A percentile compares a stretch with the other conserved stretches of the same genome.
phyloP scores from a whole-genome alignment of 2,329 filamentous ascomycete species.

The Aspergillus tubingensis region DNA sequence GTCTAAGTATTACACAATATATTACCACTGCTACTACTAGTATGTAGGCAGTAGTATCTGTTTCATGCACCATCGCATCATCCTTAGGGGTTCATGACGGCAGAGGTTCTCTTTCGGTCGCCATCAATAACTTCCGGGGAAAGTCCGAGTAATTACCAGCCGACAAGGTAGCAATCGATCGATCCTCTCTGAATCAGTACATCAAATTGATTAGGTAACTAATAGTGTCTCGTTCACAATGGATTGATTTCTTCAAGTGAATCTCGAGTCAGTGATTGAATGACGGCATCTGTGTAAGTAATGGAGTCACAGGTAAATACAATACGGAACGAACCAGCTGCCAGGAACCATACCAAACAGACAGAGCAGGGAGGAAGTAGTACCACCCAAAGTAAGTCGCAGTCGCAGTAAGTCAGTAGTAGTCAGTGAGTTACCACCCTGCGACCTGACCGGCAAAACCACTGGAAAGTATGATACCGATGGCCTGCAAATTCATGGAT shows the following conservation, averaged over 20 bases:
- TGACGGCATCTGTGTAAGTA: background rate
- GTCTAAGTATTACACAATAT: background rate
- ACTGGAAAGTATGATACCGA: background rate
- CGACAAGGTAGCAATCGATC: slow-evolving; percentile 7
- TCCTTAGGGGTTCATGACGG: background rate
- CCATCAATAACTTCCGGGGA: too few species aligned
- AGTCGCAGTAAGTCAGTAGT: too few species aligned
- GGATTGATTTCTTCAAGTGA: too few species aligned
- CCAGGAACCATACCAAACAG: slow-evolving; percentile 5
- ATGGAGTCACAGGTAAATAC: slow-evolving; percentile 1
- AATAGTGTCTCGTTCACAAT: too few species aligned
- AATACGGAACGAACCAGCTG: background rate
- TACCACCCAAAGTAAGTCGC: too few species aligned
- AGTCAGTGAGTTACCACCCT: too few species aligned
- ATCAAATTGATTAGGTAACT: background rate
- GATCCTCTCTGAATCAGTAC: background rate
- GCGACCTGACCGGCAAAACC: too few species aligned
- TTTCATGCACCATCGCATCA: background rate
- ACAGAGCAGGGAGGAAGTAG: background rate
- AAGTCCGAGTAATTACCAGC: too few species aligned
- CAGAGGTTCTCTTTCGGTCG: background rate
- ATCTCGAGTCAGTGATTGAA: too few species aligned
- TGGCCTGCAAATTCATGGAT: background rate
- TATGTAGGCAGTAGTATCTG: background rate
- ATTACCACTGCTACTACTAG: background rate